Conservation (phyloP, 345 rosid genomes). For the Gossypium raimondii region DNA sequence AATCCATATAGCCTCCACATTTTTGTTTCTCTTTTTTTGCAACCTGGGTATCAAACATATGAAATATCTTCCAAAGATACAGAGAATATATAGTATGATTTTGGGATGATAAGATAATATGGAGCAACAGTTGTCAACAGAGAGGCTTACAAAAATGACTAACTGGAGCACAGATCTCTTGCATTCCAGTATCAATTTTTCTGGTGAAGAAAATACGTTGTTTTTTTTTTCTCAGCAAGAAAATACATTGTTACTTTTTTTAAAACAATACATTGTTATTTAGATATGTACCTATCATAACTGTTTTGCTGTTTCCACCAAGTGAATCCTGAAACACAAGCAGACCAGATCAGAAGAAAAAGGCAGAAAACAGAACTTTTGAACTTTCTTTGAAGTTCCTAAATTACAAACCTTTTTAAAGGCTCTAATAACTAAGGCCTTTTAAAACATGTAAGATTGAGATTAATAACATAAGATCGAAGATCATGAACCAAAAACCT, state of each 20-base stretch:
- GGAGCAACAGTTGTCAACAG: not conserved
- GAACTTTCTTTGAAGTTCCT: not conserved
- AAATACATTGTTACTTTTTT: not conserved
- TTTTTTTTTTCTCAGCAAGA: not conserved
- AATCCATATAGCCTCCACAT: not conserved
- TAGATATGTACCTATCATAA: constrained; percentile 63
- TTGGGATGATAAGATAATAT: not conserved
- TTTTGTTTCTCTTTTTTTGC: not conserved
- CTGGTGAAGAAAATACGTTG: not conserved
- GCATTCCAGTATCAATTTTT: not conserved
- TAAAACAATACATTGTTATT: not conserved
- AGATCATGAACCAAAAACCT: constrained; percentile 11
- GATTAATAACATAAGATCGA: not conserved
- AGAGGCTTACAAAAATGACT: not conserved
- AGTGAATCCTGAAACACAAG: constrained; percentile 58
- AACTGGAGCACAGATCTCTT: not conserved
- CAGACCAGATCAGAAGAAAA: constrained; percentile 17
- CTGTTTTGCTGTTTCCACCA: constrained; percentile 82
- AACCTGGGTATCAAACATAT: not conserved
- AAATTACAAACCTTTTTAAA: constrained; percentile 6
- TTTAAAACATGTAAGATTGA: not conserved
- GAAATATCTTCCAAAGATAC: not conserved
- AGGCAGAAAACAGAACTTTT: no score
- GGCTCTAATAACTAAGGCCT: not conserved
- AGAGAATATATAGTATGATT: not conserved